phyloP scores from a whole-genome alignment of 768 basidiomycete species.

The Dacryopinax primogenitus region DNA sequence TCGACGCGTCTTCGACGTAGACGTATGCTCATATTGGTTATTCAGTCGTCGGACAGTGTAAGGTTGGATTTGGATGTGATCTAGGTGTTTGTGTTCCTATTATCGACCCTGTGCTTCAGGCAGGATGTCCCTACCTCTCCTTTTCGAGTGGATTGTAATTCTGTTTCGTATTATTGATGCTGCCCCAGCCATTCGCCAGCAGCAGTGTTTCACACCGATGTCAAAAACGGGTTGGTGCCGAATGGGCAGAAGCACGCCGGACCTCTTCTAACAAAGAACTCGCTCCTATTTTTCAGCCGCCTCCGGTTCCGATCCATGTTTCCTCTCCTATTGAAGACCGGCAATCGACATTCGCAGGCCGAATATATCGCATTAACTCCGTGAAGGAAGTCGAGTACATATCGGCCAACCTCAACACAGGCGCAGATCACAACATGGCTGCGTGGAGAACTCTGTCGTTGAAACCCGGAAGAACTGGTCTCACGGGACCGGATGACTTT shows the following conservation, averaged over 20 bases:
- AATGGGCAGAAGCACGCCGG: not conserved
- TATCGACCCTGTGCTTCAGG: not conserved
- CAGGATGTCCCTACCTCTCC: not conserved
- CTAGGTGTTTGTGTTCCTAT: not conserved
- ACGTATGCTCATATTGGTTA: not conserved
- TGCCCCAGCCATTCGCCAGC: too few relatives aligned
- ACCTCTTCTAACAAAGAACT: not conserved
- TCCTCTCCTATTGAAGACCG: slow-evolving; percentile 69
- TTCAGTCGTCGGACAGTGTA: not conserved
- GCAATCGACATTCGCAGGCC: slow-evolving; percentile 56
- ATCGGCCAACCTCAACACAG: slow-evolving; percentile 44
- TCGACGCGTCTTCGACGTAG: not conserved
- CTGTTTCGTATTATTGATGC: not conserved
- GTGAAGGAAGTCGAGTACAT: slow-evolving; percentile 42
- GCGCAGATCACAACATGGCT: slow-evolving; percentile 51
- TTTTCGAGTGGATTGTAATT: not conserved
- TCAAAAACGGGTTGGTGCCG: not conserved
- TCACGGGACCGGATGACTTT: slow-evolving; percentile 65
- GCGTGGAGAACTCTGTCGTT: slow-evolving; percentile 71
- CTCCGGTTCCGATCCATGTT: slow-evolving; percentile 37
- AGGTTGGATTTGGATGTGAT: not conserved
- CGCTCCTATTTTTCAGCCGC: slow-evolving; percentile 20
- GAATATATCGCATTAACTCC: slow-evolving; percentile 44
- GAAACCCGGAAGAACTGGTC: slow-evolving; percentile 49
- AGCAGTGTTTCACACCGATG: too few relatives aligned